Percentiles rank a stretch among this genome's conserved stretches.
Conservation (phyloP, 192 early-diverging fungal species). For the Rhizophagus prolifer region DNA sequence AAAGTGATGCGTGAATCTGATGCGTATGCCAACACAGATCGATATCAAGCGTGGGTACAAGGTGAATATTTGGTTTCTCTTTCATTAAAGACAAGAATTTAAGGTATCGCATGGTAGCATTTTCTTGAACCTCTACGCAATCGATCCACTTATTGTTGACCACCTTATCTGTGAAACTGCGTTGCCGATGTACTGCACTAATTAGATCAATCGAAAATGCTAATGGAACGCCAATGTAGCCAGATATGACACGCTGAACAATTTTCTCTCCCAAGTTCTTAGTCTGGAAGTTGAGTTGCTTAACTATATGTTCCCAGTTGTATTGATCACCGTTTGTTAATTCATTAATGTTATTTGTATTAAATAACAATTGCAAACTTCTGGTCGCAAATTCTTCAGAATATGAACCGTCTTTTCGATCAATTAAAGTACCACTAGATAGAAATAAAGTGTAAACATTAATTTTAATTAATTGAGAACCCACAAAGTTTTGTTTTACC, state of each 20-base stretch:
- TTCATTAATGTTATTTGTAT: background rate
- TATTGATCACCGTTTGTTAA: background rate
- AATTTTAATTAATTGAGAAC: too few species aligned
- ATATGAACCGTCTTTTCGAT: background rate
- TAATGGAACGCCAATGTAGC: background rate
- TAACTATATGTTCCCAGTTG: background rate
- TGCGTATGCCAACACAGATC: slow-evolving; percentile 74
- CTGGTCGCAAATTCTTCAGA: background rate
- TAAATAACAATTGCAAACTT: background rate
- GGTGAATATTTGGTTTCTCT: slow-evolving; percentile 29
- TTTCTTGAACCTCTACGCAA: too few species aligned
- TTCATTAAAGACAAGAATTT: slow-evolving; percentile 50
- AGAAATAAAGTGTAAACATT: too few species aligned
- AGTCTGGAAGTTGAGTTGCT: too few species aligned
- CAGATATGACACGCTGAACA: background rate
- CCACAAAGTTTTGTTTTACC: too few species aligned
- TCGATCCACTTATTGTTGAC: too few species aligned
- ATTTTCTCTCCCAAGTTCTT: background rate
- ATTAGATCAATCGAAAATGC: slow-evolving; percentile 41
- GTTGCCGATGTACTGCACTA: slow-evolving; percentile 51
- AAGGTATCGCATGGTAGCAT: too few species aligned
- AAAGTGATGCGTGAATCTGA: slow-evolving; percentile 51
- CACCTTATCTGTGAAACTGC: slow-evolving; percentile 50
- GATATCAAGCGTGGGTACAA: slow-evolving; percentile 67
- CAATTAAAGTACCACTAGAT: background rate